Evolutionary conservation across 2,329 filamentous ascomycete species (phyloP).

Genomic region (Claviceps purpurea): DNA sequence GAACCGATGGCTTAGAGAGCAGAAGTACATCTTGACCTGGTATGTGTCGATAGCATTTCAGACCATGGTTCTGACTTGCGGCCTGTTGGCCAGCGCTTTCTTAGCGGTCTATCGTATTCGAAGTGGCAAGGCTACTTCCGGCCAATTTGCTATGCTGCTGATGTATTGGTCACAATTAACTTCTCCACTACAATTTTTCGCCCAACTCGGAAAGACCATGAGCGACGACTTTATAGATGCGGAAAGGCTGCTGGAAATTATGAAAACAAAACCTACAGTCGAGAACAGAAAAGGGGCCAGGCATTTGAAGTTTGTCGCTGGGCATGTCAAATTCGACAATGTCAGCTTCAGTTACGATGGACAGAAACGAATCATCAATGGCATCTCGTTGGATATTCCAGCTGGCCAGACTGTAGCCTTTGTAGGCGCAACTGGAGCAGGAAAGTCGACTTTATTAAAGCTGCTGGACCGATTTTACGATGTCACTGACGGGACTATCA

Average conservation of each 20-base stretch:
- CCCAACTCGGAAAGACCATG: constrained; percentile 40
- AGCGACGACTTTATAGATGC: constrained; percentile 44
- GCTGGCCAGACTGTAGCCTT: constrained; percentile 44
- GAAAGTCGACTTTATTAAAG: constrained; percentile 46
- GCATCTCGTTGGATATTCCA: constrained; percentile 35
- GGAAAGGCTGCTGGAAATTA: constrained; percentile 43
- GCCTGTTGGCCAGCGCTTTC: constrained; percentile 51
- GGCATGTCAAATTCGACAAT: constrained; percentile 39
- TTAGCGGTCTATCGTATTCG: constrained; percentile 53
- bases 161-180: constrained; percentile 66
- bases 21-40: constrained; percentile 28
- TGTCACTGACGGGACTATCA: constrained; percentile 37
- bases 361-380: constrained; percentile 42
- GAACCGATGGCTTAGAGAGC: constrained; percentile 24
- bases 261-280: constrained; percentile 43
- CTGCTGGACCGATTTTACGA: constrained; percentile 49
- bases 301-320: constrained; percentile 36
- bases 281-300: constrained; percentile 36
- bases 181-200: constrained; percentile 57
- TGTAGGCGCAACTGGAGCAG: constrained; percentile 48
- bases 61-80: constrained; percentile 52
- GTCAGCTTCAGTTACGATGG: constrained; percentile 48
- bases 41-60: constrained; percentile 41
- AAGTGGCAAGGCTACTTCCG: constrained; percentile 44
- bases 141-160: constrained; percentile 57